These are phyloP conservation scores for Dothideomycetidae sp. DNA, from an alignment of 2,329 filamentous ascomycete genomes.

Conservation along the genomic window DNA sequence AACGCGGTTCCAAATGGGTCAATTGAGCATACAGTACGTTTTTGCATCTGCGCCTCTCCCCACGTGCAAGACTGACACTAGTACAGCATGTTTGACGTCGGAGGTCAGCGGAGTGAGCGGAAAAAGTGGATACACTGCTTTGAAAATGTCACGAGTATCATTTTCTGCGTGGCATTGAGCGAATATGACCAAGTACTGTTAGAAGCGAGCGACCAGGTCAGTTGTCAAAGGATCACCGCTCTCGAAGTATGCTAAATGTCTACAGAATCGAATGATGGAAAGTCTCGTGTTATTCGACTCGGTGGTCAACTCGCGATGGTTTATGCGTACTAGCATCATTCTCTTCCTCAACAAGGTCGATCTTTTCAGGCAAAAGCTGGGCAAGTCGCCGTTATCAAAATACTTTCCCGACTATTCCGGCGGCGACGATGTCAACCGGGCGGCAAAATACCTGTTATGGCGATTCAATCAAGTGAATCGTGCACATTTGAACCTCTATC, in stretches of 20 bases:
- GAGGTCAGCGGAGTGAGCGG: conserved; percentile 87
- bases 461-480: conserved; percentile 97
- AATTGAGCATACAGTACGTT: conserved; percentile 92
- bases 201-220: conserved; percentile 92
- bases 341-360: conserved; percentile 98
- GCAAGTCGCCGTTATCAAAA: conserved; percentile 74
- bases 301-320: conserved; percentile 97
- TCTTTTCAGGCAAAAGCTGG: conserved; percentile 89
- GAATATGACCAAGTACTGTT: conserved; percentile 96
- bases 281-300: conserved; percentile 92
- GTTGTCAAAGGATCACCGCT: conserved; percentile 16
- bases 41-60: background rate
- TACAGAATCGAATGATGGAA: conserved; percentile 98
- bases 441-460: conserved; percentile 95
- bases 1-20: conserved; percentile 95
- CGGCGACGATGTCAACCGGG: conserved; percentile 93
- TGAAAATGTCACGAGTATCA: conserved; percentile 98
- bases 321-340: conserved; percentile 97
- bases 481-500: conserved; percentile 89
- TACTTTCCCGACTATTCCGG: conserved; percentile 98
- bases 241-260: conserved; percentile 13
- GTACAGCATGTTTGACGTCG: conserved; percentile 93
- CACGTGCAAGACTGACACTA: conserved; percentile 17
- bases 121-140: conserved; percentile 99
- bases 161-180: conserved; percentile 94